These are phyloP conservation scores for Oemleria cerasiformis DNA, from an alignment of 306 rosid genomes.

Conservation along the genomic window DNA sequence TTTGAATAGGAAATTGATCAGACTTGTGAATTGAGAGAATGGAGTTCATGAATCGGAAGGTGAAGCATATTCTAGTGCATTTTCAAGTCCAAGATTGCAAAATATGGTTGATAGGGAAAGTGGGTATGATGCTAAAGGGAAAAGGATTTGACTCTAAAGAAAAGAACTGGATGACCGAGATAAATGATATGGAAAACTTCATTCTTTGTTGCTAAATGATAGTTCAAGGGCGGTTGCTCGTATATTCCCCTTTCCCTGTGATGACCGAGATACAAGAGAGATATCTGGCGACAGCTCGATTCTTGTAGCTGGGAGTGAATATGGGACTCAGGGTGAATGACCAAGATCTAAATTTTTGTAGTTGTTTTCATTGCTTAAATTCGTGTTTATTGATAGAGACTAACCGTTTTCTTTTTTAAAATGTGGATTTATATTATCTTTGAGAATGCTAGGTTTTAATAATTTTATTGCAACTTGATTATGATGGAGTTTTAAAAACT, in stretches of 20 bases:
- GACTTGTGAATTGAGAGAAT: conserved; percentile 26
- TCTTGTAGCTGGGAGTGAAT: conserved; percentile 20
- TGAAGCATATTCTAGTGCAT: conserved; percentile 49
- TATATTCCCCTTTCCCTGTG: conserved; percentile 13
- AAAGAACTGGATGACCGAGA: conserved; percentile 61
- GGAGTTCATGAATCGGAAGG: conserved; percentile 45
- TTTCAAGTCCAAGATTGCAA: conserved; percentile 35
- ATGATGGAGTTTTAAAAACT: neutral
- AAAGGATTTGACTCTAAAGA: conserved; percentile 46
- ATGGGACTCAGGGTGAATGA: conserved; percentile 30
- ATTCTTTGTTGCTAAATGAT: conserved; percentile 22
- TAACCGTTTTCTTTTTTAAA: neutral
- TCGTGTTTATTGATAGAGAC: neutral
- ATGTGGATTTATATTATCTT: neutral
- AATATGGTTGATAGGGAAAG: conserved; percentile 47
- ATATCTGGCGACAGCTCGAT: conserved; percentile 26
- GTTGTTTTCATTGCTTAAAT: neutral
- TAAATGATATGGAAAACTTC: conserved; percentile 36
- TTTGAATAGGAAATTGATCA: conserved; percentile 28
- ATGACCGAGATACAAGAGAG: conserved; percentile 16
- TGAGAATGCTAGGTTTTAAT: neutral
- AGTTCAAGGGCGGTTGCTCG: conserved; percentile 11
- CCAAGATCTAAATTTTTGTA: conserved; percentile 4
- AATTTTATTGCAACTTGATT: neutral
- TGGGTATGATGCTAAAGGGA: conserved; percentile 60